Evolutionary conservation across 495 filamentous ascomycete species (phyloP), one percentile per base, ranked within the genome.

Genomic region (Chaetomium tenue): DNA sequence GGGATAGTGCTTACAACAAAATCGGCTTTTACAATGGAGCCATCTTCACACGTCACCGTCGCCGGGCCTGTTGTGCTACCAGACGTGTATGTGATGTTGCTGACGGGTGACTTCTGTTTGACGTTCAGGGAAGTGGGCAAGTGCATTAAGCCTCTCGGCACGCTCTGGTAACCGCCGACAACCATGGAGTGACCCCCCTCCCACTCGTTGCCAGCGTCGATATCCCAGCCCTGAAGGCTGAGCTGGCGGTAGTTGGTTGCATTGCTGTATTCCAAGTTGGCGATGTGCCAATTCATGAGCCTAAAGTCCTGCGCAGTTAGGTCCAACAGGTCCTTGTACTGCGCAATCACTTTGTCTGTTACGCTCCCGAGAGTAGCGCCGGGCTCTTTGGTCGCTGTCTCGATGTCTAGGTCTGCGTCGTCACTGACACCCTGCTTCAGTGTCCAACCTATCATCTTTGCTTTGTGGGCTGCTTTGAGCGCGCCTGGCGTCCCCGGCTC

Each of bases 251-350:
- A 87, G 71, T 92, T 96, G 6, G 85, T 87, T 0, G 94, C 95
- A 71, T 97, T 98, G 53, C 93, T 93, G 71, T 99, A 99, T 72
- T 99, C 94, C 33, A 98, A 82, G 70, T 99, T 99, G 63, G 95
- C 94, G 73, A 97, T 88, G 77, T 99, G 95, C 94, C 94, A 99
- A 71, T 98, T 99, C 68, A 97, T 82, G 39, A 98, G 81, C 53
- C 94, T 84, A 77, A 96, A 87, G 68, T 97, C 94, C 70, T 90
- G 89, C 0, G 92, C 85, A 0, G 86, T 91, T 30, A 99, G 77
- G 52, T 94, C 88, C 22, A 97, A 82, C 61, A 98, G 83, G 47
- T 83, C 83, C 65, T 89, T 88, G 75, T 97, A 98, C 70, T 98
- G 92, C 23, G 82, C 82, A 58, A 97, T 86, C 20, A 92, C 91